phyloP scores from a whole-genome alignment of 495 filamentous ascomycete species.

The Aspergillus taichungensis region DNA sequence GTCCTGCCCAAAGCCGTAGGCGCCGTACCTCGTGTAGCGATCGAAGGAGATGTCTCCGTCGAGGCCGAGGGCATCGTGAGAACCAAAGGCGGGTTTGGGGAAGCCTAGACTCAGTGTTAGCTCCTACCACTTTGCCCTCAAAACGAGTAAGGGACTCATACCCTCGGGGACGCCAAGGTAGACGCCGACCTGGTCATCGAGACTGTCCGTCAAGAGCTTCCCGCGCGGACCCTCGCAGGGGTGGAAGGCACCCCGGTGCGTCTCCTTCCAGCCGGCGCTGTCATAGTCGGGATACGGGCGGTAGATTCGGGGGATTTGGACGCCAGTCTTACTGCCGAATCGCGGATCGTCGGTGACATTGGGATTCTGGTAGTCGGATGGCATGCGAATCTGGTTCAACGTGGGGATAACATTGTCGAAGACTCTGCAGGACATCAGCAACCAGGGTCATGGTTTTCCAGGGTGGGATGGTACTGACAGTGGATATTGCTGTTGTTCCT shows the following conservation, averaged over 20 bases:
- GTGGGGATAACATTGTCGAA: too few relatives aligned
- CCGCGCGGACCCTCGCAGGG: conserved; percentile 42
- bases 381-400: too few relatives aligned
- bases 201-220: conserved; percentile 26
- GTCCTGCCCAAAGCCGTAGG: conserved; percentile 41
- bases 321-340: too few relatives aligned
- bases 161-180: conserved; percentile 28
- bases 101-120: conserved; percentile 14
- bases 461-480: too few relatives aligned
- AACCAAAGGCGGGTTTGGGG: conserved; percentile 37
- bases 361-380: too few relatives aligned
- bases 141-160: conserved; percentile 1
- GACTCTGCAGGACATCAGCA: too few relatives aligned
- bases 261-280: conserved; percentile 29
- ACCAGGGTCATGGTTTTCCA: too few relatives aligned
- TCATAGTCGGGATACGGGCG: conserved; percentile 46
- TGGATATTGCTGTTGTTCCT: too few relatives aligned
- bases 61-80: conserved; percentile 37
- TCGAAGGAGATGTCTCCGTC: conserved; percentile 44
- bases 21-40: conserved; percentile 42
- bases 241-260: conserved; percentile 30
- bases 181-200: conserved; percentile 37
- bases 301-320: conserved; percentile 19
- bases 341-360: too few relatives aligned
- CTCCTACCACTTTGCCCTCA: neutral